phyloP scores from a whole-genome alignment of 2,329 filamentous ascomycete genomes.

The Alternaria metachromatica region DNA sequence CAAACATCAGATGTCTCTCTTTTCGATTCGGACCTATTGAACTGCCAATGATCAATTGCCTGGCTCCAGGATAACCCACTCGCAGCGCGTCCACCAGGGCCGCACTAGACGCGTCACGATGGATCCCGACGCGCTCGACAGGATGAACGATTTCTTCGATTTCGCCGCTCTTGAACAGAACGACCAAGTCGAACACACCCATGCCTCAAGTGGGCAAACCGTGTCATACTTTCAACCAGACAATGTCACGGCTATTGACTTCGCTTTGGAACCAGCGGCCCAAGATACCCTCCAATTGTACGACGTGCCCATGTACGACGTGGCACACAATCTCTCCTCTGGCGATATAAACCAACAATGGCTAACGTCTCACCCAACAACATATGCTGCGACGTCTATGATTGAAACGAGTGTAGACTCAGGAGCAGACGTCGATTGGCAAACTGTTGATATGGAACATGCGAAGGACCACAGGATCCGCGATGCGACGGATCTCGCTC shows the following conservation, averaged over 20 bases:
- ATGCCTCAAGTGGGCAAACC: background rate
- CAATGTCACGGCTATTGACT: constrained; percentile 34
- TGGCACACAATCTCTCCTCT: background rate
- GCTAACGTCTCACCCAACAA: background rate
- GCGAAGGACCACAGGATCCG: background rate
- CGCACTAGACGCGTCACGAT: constrained; percentile 15
- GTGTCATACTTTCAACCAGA: background rate
- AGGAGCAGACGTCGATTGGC: background rate
- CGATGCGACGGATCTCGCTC: background rate
- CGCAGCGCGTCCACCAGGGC: constrained; percentile 1
- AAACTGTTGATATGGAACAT: background rate
- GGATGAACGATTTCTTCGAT: constrained; percentile 46
- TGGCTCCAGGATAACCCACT: constrained; percentile 23
- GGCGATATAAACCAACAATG: constrained; percentile 1
- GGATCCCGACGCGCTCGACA: constrained; percentile 22
- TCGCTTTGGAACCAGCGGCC: constrained; percentile 20
- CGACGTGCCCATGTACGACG: constrained; percentile 8
- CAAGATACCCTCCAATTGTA: background rate
- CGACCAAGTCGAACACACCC: constrained; percentile 4
- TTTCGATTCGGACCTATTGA: background rate
- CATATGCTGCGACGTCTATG: background rate
- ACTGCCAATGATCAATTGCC: constrained; percentile 10
- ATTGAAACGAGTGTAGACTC: background rate
- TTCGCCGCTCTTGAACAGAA: constrained; percentile 40
- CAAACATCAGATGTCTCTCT: constrained; percentile 3